Percentiles rank a stretch among this genome's conserved stretches.
phyloP scores from a whole-genome alignment of 441 rosid genomes.

The Aquilaria agallochum region DNA sequence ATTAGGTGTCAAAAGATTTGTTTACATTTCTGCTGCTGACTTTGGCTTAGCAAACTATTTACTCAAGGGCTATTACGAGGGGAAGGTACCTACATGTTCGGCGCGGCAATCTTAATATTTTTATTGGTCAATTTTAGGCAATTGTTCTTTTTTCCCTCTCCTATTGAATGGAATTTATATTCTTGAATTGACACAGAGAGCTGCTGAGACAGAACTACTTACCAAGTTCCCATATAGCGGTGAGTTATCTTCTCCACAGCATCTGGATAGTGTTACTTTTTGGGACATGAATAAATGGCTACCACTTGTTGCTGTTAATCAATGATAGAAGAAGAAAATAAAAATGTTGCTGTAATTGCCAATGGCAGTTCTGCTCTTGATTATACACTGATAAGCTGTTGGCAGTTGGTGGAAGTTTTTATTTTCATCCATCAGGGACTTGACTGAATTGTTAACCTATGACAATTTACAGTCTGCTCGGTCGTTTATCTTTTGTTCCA shows the following conservation, averaged over 20 bases:
- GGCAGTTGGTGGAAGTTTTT: neutral
- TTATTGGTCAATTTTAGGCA: neutral
- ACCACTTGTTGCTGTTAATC: too few relatives aligned
- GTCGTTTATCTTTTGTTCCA: conserved; percentile 24
- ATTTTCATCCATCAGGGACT: too few relatives aligned
- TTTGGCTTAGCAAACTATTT: conserved; percentile 69
- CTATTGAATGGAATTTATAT: conserved; percentile 6
- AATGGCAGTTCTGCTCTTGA: too few relatives aligned
- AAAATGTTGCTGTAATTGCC: too few relatives aligned
- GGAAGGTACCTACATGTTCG: conserved; percentile 50
- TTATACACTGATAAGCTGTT: neutral
- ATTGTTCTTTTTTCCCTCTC: conserved; percentile 1
- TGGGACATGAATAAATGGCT: too few relatives aligned
- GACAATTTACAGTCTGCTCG: too few relatives aligned
- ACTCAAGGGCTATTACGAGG: conserved; percentile 79
- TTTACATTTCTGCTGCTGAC: conserved; percentile 87
- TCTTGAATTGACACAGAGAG: conserved; percentile 49
- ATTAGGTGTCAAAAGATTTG: conserved; percentile 79
- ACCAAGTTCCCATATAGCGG: conserved; percentile 88
- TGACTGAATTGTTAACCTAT: neutral
- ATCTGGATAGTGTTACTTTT: too few relatives aligned
- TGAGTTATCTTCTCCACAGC: conserved; percentile 22
- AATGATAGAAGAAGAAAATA: too few relatives aligned
- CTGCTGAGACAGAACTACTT: conserved; percentile 89
- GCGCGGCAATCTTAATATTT: neutral